Conservation (phyloP, 1,284 basidiomycete genomes). For the Cutaneotrichosporon sp. region DNA sequence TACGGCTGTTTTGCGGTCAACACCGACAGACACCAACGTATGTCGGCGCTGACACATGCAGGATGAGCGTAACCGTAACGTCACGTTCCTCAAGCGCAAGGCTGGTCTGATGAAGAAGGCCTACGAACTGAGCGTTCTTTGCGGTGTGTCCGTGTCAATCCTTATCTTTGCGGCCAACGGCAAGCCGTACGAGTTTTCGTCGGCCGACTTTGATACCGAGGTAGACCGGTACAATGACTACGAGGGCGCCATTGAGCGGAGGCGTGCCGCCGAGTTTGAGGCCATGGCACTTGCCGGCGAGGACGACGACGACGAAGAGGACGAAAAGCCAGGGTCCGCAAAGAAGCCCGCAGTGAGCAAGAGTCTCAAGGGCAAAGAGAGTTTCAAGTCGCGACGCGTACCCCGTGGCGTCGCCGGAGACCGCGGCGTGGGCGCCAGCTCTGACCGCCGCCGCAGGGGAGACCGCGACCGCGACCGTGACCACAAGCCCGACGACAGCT, state of each 20-base stretch:
- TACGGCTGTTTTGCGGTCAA: no score
- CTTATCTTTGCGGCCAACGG: conserved; percentile 44
- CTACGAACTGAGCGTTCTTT: conserved; percentile 47
- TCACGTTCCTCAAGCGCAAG: conserved; percentile 40
- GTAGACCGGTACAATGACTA: conserved; percentile 47
- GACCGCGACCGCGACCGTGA: conserved; percentile 6
- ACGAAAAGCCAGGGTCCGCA: conserved; percentile 14
- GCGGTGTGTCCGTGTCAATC: conserved; percentile 46
- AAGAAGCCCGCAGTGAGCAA: conserved; percentile 16
- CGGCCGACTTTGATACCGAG: conserved; percentile 40
- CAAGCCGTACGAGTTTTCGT: conserved; percentile 47
- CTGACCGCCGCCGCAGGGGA: neutral
- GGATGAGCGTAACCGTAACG: conserved; percentile 46
- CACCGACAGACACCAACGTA: no score
- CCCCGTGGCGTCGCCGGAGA: neutral
- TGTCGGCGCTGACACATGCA: conserved; percentile 12
- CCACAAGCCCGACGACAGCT: conserved; percentile 20
- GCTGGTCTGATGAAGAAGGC: conserved; percentile 50
- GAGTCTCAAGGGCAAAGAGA: conserved; percentile 42
- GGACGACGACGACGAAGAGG: conserved; percentile 44
- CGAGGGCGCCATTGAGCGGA: conserved; percentile 45
- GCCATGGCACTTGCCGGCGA: conserved; percentile 41
- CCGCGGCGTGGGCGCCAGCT: neutral
- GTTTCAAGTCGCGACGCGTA: conserved; percentile 30
- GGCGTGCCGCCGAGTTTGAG: conserved; percentile 45